Evolutionary conservation across 176 grass and related monocot genomes (phyloP), one percentile per base, ranked within the genome.

Genomic region (Carex scoparia): DNA sequence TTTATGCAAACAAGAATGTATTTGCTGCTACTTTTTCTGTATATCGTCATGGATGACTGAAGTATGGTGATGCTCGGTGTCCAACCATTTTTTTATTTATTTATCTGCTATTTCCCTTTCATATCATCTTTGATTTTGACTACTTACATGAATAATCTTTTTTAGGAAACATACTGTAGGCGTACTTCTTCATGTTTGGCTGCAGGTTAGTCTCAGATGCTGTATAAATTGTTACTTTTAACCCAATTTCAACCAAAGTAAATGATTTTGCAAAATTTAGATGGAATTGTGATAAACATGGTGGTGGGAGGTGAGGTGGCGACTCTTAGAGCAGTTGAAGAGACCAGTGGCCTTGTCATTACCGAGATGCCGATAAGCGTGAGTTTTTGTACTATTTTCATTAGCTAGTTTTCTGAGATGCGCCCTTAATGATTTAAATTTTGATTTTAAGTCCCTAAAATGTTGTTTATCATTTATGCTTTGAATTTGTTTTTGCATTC

Each of bases 321-420:
- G 58, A 77, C 82, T 73, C 91, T 98, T 0, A 95, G 86, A 87
- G 90, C 84, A 78, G 78, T 95, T n/a, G 96, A 98, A 87, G 96
- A 98, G 71, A 88, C 3, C 84, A 91, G 85, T 88, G 88, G 90
- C 55, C 81, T 98, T 28, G 54, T 94, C 16, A 94, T 98, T 86
- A 88, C 90, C 1, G 96, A 98, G 85, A 98, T 98, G 96, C 96
- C 93, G 33, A 98, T 98, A 94, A 92, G 94, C 81, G 96, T 95
- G 65, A 91, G 88, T 80, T 86, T 56, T 80, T 54, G 16, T 68
- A 61, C 18, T 37, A 48, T 19, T 3, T 2, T 76, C 79, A 86
- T 49, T 35, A 37, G 44, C 69, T 64, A 65, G 9, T 88, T 61
- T 54, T 87, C 49, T 49, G 31, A 79, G 48, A 83, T 69, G 81